Evolutionary conservation across 352 stramenopile species (phyloP).

Genomic region (Aphanomyces stellatus): DNA sequence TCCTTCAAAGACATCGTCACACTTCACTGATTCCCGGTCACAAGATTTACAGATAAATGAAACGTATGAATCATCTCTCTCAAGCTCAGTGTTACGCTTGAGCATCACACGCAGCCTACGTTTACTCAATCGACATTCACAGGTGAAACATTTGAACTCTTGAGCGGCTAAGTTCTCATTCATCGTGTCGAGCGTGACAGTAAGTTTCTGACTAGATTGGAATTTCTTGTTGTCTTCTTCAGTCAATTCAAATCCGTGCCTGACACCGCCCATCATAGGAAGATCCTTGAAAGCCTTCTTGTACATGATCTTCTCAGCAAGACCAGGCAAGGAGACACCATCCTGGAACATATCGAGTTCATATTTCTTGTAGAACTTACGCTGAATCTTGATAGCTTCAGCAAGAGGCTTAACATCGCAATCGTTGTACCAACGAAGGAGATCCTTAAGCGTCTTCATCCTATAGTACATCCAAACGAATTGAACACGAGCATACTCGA

Average conservation of each 20-base stretch:
- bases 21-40: too few relatives aligned
- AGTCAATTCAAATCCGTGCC: neutral
- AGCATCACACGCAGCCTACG: too few relatives aligned
- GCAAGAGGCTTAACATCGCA: conserved; percentile 28
- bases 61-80: too few relatives aligned
- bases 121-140: too few relatives aligned
- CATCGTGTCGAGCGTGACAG: too few relatives aligned
- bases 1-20: too few relatives aligned
- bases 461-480: conserved; percentile 28
- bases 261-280: neutral
- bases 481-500: conserved; percentile 26
- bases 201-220: too few relatives aligned
- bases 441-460: conserved; percentile 30
- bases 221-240: too few relatives aligned
- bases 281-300: neutral
- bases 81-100: too few relatives aligned
- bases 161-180: too few relatives aligned
- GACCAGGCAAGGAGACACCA: conserved; percentile 5
- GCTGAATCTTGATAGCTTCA: conserved; percentile 13
- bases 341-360: neutral
- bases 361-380: conserved; percentile 9
- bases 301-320: conserved; percentile 10
- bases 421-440: conserved; percentile 34
- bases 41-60: too few relatives aligned
- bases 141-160: too few relatives aligned